These are phyloP conservation scores for Atkinsonella texensis DNA, from an alignment of 2,329 filamentous ascomycete genomes.

Conservation along the genomic window DNA sequence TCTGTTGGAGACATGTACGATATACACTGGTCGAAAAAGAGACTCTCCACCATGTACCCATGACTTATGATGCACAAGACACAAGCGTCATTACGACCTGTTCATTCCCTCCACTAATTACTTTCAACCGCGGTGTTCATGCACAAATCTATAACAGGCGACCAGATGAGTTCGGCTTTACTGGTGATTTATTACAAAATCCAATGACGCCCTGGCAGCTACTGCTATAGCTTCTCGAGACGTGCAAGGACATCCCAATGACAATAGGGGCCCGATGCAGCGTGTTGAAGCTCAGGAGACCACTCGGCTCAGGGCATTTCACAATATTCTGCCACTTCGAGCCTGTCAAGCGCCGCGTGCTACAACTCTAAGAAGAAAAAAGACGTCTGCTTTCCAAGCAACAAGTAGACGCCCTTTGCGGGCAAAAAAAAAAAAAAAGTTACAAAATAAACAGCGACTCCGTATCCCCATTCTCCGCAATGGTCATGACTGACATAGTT, in stretches of 20 bases:
- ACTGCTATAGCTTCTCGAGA: not conserved
- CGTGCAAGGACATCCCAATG: not conserved
- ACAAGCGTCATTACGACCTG: not conserved
- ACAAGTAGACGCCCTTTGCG: not conserved
- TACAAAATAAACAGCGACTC: too few relatives aligned
- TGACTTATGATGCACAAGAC: not conserved
- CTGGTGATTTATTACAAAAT: not conserved
- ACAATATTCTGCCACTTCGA: constrained; percentile 47
- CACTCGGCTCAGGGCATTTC: constrained; percentile 35
- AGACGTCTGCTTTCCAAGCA: not conserved
- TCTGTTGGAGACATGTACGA: not conserved
- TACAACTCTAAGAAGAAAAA: constrained; percentile 1
- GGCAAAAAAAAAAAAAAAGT: not conserved
- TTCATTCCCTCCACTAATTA: too few relatives aligned
- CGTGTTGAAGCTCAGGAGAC: not conserved
- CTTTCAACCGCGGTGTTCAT: too few relatives aligned
- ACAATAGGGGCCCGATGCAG: not conserved
- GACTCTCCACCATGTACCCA: constrained; percentile 1
- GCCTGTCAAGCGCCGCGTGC: not conserved
- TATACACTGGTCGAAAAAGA: not conserved
- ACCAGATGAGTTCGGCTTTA: too few relatives aligned
- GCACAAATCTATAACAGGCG: too few relatives aligned
- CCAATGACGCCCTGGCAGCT: not conserved
- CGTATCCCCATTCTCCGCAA: too few relatives aligned
- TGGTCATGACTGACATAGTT: too few relatives aligned